A percentile compares a stretch with the other conserved stretches of the same genome.
phyloP scores from a whole-genome alignment of 2,329 filamentous ascomycete species.

The Pseudogymnoascus sp. region DNA sequence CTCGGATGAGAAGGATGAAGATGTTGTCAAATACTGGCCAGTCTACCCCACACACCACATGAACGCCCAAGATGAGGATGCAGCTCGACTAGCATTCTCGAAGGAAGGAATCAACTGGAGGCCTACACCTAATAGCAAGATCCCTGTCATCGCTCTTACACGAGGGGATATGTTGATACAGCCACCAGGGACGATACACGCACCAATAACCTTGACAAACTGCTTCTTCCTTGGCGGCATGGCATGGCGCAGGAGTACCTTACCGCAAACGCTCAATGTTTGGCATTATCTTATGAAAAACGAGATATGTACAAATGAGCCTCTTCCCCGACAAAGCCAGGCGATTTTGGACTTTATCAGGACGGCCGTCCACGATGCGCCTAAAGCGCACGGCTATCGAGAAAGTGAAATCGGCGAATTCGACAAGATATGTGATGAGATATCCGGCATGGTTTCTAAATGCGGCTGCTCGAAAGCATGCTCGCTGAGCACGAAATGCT shows the following conservation, averaged over 20 bases:
- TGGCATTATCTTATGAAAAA: constrained; percentile 10
- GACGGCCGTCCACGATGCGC: background rate
- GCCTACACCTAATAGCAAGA: constrained; percentile 6
- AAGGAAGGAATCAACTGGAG: constrained; percentile 9
- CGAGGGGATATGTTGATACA: constrained; percentile 10
- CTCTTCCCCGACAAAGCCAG: constrained; percentile 5
- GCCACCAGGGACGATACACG: constrained; percentile 12
- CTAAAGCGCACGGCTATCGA: background rate
- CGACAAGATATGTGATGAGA: background rate
- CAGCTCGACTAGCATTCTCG: background rate
- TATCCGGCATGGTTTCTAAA: background rate
- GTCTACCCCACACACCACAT: constrained; percentile 6
- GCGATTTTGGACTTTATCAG: constrained; percentile 4
- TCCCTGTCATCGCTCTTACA: constrained; percentile 8
- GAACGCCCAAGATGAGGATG: background rate
- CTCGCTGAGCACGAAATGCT: background rate
- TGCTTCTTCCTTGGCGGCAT: constrained; percentile 11
- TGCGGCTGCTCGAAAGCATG: background rate
- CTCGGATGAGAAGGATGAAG: constrained; percentile 1
- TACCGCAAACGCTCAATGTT: background rate
- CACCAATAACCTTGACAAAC: constrained; percentile 11
- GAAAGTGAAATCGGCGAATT: background rate
- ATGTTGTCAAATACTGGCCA: constrained; percentile 13
- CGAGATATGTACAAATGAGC: constrained; percentile 10
- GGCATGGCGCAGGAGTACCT: background rate